Conservation (phyloP, 129 eudicot genomes). For the sunflower (Helianthus annuus) region DNA sequence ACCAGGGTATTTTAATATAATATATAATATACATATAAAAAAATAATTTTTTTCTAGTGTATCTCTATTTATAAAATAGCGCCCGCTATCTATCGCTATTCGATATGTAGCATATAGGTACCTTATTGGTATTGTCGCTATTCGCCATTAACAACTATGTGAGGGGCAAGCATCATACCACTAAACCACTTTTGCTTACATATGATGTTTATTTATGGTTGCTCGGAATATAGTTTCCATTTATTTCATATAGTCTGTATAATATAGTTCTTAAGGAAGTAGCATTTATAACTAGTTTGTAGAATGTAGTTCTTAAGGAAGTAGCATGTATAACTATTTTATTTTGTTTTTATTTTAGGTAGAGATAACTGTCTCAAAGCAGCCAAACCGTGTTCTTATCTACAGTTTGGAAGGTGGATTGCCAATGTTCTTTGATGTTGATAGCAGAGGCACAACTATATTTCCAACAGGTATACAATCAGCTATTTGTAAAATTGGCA, state of each 20-base stretch:
- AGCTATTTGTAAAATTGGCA: neutral
- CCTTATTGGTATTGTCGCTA: too few species aligned
- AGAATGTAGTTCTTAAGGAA: constrained; percentile 2
- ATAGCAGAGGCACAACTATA: constrained; percentile 74
- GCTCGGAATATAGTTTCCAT: neutral
- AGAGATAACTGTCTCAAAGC: constrained; percentile 80
- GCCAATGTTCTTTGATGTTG: constrained; percentile 82
- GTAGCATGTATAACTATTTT: neutral
- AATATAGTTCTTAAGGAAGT: too few species aligned
- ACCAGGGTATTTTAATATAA: too few species aligned
- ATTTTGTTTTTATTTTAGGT: constrained; percentile 43
- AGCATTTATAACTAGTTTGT: neutral
- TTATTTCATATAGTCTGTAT: neutral
- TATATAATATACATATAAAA: too few species aligned
- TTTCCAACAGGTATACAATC: constrained; percentile 72
- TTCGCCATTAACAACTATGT: too few species aligned
- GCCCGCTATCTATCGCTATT: too few species aligned
- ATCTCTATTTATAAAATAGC: too few species aligned
- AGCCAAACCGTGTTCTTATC: constrained; percentile 85
- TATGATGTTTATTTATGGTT: neutral
- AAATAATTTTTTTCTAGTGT: too few species aligned
- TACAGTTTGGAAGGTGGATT: constrained; percentile 82
- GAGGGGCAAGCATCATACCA: too few species aligned
- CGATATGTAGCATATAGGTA: too few species aligned
- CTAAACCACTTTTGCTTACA: too few species aligned